A percentile compares a stretch with the other conserved stretches of the same genome.
Conservation (phyloP, 2,329 filamentous ascomycete species). For the Aureobasidium sp. region DNA sequence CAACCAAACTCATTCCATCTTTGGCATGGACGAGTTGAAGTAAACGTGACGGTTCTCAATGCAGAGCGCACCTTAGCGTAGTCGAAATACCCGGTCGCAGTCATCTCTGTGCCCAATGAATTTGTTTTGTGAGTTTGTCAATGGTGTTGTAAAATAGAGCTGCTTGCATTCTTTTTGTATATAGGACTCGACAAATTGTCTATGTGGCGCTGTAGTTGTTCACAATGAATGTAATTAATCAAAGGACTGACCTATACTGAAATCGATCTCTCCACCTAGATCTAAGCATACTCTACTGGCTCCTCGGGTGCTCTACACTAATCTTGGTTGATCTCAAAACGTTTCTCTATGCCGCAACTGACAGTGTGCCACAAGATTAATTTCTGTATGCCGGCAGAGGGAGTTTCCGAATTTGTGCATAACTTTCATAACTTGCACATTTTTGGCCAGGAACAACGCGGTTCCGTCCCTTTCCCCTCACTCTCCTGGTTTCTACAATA, state of each 20-base stretch:
- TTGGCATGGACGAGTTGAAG: conserved; percentile 3
- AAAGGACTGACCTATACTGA: not conserved
- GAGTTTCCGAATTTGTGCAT: not conserved
- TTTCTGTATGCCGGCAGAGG: not conserved
- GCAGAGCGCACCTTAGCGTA: not conserved
- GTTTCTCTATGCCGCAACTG: not conserved
- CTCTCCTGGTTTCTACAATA: not conserved
- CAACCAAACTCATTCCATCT: not conserved
- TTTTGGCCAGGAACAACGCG: not conserved
- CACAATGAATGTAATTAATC: not conserved
- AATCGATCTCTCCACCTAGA: not conserved
- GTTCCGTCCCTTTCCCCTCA: not conserved
- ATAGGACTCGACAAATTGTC: not conserved
- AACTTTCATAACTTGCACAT: not conserved
- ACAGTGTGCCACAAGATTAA: not conserved
- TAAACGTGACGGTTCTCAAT: not conserved
- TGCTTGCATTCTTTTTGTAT: not conserved
- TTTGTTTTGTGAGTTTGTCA: not conserved
- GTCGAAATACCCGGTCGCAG: not conserved
- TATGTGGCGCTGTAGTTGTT: not conserved
- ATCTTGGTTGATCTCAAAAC: not conserved
- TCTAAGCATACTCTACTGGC: not conserved
- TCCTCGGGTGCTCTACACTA: not conserved
- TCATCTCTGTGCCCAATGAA: not conserved
- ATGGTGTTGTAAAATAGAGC: not conserved